Conservation (phyloP, 768 basidiomycete species). For the Russula virescens region DNA sequence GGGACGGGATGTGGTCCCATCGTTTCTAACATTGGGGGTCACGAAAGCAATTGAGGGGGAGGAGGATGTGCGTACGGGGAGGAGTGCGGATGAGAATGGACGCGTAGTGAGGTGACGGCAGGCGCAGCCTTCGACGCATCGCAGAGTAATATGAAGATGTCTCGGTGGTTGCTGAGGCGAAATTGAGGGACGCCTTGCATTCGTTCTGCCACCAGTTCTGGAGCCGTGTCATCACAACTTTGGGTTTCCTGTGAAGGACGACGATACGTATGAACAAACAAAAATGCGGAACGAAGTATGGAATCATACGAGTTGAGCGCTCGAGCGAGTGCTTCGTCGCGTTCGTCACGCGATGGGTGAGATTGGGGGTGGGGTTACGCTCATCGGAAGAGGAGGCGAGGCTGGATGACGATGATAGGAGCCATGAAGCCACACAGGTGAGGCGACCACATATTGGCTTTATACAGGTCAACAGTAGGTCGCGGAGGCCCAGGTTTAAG, state of each 20-base stretch:
- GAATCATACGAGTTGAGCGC: conserved; percentile 19
- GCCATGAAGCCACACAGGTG: conserved; percentile 4
- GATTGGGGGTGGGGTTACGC: conserved; percentile 6
- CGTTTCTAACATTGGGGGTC: conserved; percentile 31
- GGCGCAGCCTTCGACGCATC: conserved; percentile 3
- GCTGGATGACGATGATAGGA: conserved; percentile 14
- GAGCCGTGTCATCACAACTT: conserved; percentile 34
- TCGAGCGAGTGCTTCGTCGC: conserved; percentile 21
- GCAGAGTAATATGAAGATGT: neutral
- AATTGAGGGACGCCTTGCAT: conserved; percentile 16
- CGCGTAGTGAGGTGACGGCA: neutral
- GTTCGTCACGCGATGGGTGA: conserved; percentile 24
- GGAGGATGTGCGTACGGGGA: conserved; percentile 20
- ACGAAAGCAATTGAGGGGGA: conserved; percentile 13
- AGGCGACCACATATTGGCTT: conserved; percentile 4
- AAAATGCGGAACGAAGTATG: too few species aligned
- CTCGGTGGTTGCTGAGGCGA: neutral
- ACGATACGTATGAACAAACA: neutral
- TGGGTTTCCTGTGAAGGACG: conserved; percentile 25
- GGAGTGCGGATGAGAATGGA: conserved; percentile 4
- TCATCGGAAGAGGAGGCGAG: conserved; percentile 19
- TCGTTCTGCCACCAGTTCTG: conserved; percentile 33
- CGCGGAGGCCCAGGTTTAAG: too few species aligned
- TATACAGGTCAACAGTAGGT: too few species aligned
- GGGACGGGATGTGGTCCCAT: conserved; percentile 26